A percentile compares a stretch with the other conserved stretches of the same genome.
These are phyloP conservation scores for Trapa incisa DNA, from an alignment of 345 rosid species.

Conservation along the genomic window DNA sequence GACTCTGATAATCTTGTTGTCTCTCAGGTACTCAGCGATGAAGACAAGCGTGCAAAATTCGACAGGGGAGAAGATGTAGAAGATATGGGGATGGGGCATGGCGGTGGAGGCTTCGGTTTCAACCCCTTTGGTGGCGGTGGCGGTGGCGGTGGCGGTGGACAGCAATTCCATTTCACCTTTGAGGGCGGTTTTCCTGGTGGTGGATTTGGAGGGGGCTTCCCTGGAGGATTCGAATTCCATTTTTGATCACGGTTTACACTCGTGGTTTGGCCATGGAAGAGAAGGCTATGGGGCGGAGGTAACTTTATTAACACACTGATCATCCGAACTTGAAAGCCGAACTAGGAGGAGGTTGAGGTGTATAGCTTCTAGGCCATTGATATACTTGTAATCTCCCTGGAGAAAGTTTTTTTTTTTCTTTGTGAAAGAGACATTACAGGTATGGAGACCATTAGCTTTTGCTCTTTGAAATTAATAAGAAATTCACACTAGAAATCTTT, in stretches of 20 bases:
- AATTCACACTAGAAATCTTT: no score
- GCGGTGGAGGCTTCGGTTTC: slow-evolving; percentile 52
- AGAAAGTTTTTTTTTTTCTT: background rate
- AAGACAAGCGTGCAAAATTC: slow-evolving; percentile 71
- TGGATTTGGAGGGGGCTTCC: slow-evolving; percentile 48
- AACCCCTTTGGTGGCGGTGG: slow-evolving; percentile 75
- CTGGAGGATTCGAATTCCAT: slow-evolving; percentile 56
- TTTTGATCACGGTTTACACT: slow-evolving; percentile 23
- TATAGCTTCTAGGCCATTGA: slow-evolving; percentile 1
- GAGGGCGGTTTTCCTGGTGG: slow-evolving; percentile 69
- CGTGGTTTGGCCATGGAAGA: background rate
- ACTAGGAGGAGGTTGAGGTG: background rate
- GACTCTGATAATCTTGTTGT: background rate
- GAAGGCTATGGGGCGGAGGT: background rate
- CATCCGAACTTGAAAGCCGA: background rate
- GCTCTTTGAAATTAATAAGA: background rate
- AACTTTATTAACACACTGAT: background rate
- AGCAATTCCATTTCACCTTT: slow-evolving; percentile 50
- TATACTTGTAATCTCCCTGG: background rate
- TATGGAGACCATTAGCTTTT: background rate
- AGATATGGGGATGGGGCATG: slow-evolving; percentile 16
- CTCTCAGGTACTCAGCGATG: slow-evolving; percentile 72
- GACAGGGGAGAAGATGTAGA: slow-evolving; percentile 83
- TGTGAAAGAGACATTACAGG: background rate
- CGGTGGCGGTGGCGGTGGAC: slow-evolving; percentile 34